Conservation (phyloP, 768 basidiomycete species). For the Mycena kentingensis region DNA sequence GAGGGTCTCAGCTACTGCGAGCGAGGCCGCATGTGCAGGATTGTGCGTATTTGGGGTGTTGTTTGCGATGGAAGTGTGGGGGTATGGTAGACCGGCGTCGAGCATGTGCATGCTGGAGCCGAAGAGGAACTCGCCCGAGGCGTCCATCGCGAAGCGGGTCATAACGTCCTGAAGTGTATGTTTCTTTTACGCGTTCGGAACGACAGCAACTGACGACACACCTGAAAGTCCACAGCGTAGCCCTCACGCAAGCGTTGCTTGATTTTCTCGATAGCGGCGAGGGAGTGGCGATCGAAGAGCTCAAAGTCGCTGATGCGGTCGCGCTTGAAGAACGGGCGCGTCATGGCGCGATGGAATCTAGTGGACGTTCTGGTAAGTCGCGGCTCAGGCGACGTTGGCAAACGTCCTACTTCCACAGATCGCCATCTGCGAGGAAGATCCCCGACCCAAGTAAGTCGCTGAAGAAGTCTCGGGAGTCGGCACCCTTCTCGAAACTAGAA, state of each 20-base stretch:
- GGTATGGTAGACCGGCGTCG: slow-evolving; percentile 49
- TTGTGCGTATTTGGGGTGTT: neutral
- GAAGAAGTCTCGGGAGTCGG: slow-evolving; percentile 6
- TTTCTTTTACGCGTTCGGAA: neutral
- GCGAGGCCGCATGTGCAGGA: slow-evolving; percentile 18
- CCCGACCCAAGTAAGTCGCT: slow-evolving; percentile 52
- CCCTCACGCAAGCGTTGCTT: slow-evolving; percentile 47
- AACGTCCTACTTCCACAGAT: slow-evolving; percentile 63
- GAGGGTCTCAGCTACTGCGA: slow-evolving; percentile 50
- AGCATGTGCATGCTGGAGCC: slow-evolving; percentile 50
- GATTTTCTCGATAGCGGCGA: slow-evolving; percentile 46
- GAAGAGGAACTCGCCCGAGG: slow-evolving; percentile 61
- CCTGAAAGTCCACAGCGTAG: slow-evolving; percentile 62
- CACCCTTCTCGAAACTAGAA: slow-evolving; percentile 48
- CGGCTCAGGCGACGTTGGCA: neutral
- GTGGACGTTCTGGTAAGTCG: neutral
- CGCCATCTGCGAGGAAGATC: slow-evolving; percentile 66
- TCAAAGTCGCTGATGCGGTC: slow-evolving; percentile 66
- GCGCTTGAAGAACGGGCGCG: slow-evolving; percentile 68
- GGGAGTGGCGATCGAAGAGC: slow-evolving; percentile 57
- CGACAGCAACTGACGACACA: slow-evolving; percentile 20
- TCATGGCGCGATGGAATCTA: slow-evolving; percentile 67
- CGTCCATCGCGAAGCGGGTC: slow-evolving; percentile 60
- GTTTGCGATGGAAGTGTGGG: slow-evolving; percentile 31
- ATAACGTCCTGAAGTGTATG: slow-evolving; percentile 43